These are phyloP conservation scores for Aspergillus indologenus DNA, from an alignment of 495 filamentous ascomycete genomes.

Conservation along the genomic window DNA sequence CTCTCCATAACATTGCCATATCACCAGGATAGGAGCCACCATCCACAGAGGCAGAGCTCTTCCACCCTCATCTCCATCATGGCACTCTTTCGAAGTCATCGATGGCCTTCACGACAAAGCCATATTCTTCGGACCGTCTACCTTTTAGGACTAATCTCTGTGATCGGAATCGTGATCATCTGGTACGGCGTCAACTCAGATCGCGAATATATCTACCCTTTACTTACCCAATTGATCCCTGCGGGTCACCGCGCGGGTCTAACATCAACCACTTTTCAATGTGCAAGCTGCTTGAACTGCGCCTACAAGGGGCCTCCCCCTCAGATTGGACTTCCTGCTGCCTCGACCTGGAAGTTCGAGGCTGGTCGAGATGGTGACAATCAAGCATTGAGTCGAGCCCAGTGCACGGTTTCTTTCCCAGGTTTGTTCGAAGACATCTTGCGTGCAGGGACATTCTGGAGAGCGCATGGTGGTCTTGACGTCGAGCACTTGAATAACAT, in stretches of 20 bases:
- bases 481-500: constrained; percentile 35
- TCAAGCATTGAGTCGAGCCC: constrained; percentile 29
- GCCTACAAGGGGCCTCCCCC: constrained; percentile 18
- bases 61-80: constrained; percentile 18
- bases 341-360: constrained; percentile 34
- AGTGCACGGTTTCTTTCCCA: constrained; percentile 46
- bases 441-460: constrained; percentile 35
- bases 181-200: constrained; percentile 45
- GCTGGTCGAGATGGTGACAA: constrained; percentile 37
- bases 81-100: constrained; percentile 23
- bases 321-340: constrained; percentile 14
- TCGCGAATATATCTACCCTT: constrained; percentile 34
- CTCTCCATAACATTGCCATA: neutral
- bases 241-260: constrained; percentile 42
- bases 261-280: constrained; percentile 41
- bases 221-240: constrained; percentile 40
- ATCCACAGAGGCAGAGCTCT: neutral
- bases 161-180: constrained; percentile 23
- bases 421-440: constrained; percentile 46
- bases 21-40: constrained; percentile 16
- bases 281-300: constrained; percentile 38
- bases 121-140: constrained; percentile 26
- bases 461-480: constrained; percentile 22
- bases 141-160: constrained; percentile 19
- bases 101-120: constrained; percentile 24